Evolutionary conservation across 306 rosid genomes (phyloP).

Genomic region (Luffa acutangula): DNA sequence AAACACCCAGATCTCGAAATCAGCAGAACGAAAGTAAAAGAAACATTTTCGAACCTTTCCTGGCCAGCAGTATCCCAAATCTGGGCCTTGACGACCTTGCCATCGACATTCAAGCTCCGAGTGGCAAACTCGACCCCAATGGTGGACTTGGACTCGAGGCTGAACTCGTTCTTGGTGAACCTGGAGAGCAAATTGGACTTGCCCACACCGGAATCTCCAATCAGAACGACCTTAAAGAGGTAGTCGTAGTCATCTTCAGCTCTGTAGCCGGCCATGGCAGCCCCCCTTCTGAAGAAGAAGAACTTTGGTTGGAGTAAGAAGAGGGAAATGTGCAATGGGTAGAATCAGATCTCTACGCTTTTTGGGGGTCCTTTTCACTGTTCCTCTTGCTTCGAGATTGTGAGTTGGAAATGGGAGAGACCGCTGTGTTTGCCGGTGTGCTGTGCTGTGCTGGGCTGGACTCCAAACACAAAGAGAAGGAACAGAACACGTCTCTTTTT

Average conservation of each 20-base stretch:
- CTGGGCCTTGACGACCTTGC: slow-evolving; percentile 50
- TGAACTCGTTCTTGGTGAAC: slow-evolving; percentile 52
- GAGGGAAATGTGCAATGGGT: not conserved
- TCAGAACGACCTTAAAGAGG: slow-evolving; percentile 47
- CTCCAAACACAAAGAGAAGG: not conserved
- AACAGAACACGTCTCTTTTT: not conserved
- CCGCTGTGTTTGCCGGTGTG: not conserved
- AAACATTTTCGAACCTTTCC: slow-evolving; percentile 27
- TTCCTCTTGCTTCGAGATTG: not conserved
- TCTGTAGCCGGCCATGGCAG: slow-evolving; percentile 48
- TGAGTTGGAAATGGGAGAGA: not conserved
- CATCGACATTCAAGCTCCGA: slow-evolving; percentile 44
- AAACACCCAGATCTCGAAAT: slow-evolving; percentile 13
- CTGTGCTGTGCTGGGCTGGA: not conserved
- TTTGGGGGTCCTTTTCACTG: not conserved
- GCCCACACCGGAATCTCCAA: slow-evolving; percentile 55
- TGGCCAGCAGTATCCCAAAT: slow-evolving; percentile 69
- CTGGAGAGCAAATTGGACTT: slow-evolving; percentile 53
- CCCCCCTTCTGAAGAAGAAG: not conserved
- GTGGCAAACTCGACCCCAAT: slow-evolving; percentile 60
- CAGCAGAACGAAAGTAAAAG: not conserved
- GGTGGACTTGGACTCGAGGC: slow-evolving; percentile 56
- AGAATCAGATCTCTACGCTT: not conserved
- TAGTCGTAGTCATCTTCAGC: slow-evolving; percentile 55
- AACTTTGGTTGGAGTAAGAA: not conserved